These are phyloP conservation scores for Puccinia horiana DNA, from an alignment of 1,284 basidiomycete species.

Conservation along the genomic window DNA sequence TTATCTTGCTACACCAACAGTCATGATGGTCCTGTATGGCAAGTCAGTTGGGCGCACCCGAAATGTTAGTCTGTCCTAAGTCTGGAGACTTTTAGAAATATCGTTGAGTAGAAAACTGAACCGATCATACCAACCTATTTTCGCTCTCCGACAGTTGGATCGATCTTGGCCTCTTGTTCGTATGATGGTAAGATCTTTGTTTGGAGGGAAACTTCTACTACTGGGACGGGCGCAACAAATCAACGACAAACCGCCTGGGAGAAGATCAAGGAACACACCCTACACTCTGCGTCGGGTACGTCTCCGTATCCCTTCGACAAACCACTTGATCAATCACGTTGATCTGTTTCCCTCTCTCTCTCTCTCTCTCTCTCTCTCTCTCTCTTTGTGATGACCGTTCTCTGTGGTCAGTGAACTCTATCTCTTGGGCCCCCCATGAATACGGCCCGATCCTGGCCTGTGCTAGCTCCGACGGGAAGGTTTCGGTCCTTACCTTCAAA, in stretches of 20 bases:
- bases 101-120: not conserved
- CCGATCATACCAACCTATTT: too few relatives aligned
- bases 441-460: slow-evolving; percentile 94
- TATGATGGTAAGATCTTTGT: slow-evolving; percentile 98
- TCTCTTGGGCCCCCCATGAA: slow-evolving; percentile 97
- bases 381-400: not conserved
- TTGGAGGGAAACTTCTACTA: slow-evolving; percentile 79
- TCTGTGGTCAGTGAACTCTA: slow-evolving; percentile 76
- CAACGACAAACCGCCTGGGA: slow-evolving; percentile 67
- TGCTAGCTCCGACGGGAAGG: slow-evolving; percentile 95
- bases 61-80: slow-evolving; percentile 63
- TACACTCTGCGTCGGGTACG: slow-evolving; percentile 88
- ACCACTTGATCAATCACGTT: not conserved
- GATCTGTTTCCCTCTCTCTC: too few relatives aligned
- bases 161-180: slow-evolving; percentile 93
- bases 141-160: slow-evolving; percentile 64
- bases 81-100: not conserved
- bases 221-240: slow-evolving; percentile 63
- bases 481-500: slow-evolving; percentile 96
- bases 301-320: not conserved
- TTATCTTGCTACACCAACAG: slow-evolving; percentile 58
- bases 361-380: too few relatives aligned
- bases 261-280: slow-evolving; percentile 92
- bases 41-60: slow-evolving; percentile 97
- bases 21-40: slow-evolving; percentile 97